These are phyloP conservation scores for Conoideocrella luteorostrata DNA, from an alignment of 2,329 filamentous ascomycete species.

Conservation along the genomic window DNA sequence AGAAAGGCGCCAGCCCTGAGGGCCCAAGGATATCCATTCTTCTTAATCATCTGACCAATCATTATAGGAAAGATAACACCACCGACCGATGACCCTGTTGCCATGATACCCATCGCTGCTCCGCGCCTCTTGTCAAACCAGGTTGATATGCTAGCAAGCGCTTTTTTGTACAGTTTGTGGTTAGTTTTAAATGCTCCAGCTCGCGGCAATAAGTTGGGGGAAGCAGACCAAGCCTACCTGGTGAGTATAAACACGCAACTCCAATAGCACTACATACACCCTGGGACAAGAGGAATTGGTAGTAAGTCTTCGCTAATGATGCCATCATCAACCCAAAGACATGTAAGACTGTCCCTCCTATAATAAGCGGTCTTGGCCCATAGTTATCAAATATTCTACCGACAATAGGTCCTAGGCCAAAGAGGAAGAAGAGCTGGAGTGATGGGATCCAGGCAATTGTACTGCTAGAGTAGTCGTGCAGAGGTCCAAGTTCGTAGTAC, in stretches of 20 bases:
- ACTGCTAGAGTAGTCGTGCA: constrained; percentile 41
- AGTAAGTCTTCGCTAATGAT: constrained; percentile 32
- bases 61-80: constrained; percentile 30
- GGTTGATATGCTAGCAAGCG: constrained; percentile 16
- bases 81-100: constrained; percentile 23
- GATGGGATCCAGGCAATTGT: constrained; percentile 54
- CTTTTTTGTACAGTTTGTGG: too few relatives aligned
- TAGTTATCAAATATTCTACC: constrained; percentile 55
- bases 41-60: constrained; percentile 20
- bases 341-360: constrained; percentile 43
- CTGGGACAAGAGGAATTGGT: constrained; percentile 28
- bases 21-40: constrained; percentile 24
- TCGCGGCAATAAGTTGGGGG: too few relatives aligned
- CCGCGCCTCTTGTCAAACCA: constrained; percentile 20
- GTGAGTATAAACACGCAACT: too few relatives aligned
- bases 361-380: constrained; percentile 47
- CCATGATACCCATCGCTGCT: constrained; percentile 19
- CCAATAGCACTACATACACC: constrained; percentile 24
- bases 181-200: too few relatives aligned
- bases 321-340: constrained; percentile 57
- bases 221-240: too few relatives aligned
- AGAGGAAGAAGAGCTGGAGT: constrained; percentile 45
- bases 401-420: too few relatives aligned
- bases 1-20: constrained; percentile 22
- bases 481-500: constrained; percentile 44